Base-by-base conservation (phyloP, 2,329 filamentous ascomycete genomes). In the Colletotrichum higginsianum region DNA sequence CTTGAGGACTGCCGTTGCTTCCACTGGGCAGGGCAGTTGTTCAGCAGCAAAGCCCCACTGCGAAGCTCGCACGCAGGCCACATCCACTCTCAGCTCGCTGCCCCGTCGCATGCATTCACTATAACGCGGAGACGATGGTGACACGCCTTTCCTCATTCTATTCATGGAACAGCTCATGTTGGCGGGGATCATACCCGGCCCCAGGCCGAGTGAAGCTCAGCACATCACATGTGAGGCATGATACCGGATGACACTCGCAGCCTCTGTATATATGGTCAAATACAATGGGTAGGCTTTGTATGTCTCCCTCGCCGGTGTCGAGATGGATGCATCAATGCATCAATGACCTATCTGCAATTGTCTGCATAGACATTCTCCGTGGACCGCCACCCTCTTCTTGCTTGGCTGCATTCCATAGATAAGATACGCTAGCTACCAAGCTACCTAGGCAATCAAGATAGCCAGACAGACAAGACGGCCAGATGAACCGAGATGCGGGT, bases 111-210 rank as follows among this genome's bases (percentile, higher is more conserved):
- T 30, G 30, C 30, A 35, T 35, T 9, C 30, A 35, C 30, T 35
- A 38, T 65, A 60, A 56, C 67, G 40, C 13, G 26, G 53, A 52
- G 61, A 46, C 61, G 40, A 69, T 44, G 46, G 46, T 65, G 66
- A 66, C 42, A 69, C 61, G 61, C 15, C 4, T 44, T 26, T 42
- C 49, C 61, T 15, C 66, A 52, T 70, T 56, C 47, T 70, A 61
- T 66, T 56, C 57, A 66, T 56, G 55, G 61, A 65, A 66, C 44
- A 52, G 15, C 12, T 66, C 49, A 63, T n/a, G 16, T 23, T 26
- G 49, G 35, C 49, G 23, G 21, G 35, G 35, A 38, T 26, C 15
- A 21, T 18, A 40, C 26, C 26, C 23, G 11, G 9, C 38, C 44
- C 26, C 18, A 40, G 18, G 30, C 38, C 6, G 42, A 18, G 2